A percentile compares a stretch with the other conserved stretches of the same genome.
These are phyloP conservation scores for Aureobasidium melanogenum DNA, from an alignment of 2,329 filamentous ascomycete species.

Conservation along the genomic window DNA sequence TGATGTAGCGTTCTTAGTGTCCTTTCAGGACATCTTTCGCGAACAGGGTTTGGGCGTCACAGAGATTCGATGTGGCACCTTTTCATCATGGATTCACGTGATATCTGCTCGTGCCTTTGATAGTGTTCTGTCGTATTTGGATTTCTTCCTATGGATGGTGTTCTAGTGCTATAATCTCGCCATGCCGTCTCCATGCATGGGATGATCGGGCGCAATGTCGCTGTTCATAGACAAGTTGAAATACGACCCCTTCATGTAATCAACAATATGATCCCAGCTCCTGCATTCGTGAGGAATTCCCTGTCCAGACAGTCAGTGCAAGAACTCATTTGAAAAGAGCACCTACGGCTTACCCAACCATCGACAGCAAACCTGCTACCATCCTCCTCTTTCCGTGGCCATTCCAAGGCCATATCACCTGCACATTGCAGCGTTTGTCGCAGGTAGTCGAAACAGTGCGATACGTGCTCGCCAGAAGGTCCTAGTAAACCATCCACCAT, in stretches of 20 bases:
- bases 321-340: not conserved
- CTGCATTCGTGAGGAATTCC: not conserved
- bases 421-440: slow-evolving; percentile 22
- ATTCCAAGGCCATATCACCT: slow-evolving; percentile 23
- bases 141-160: not conserved
- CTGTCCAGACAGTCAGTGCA: not conserved
- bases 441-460: slow-evolving; percentile 25
- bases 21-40: no score
- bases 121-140: no score
- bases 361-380: slow-evolving; percentile 24
- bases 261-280: slow-evolving; percentile 10
- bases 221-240: slow-evolving; percentile 12
- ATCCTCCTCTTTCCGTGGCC: slow-evolving; percentile 22
- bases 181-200: not conserved
- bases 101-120: no score
- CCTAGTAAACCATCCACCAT: slow-evolving; percentile 15
- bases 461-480: slow-evolving; percentile 18
- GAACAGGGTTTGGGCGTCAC: no score
- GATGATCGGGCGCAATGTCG: slow-evolving; percentile 12
- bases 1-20: no score
- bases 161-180: not conserved
- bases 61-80: no score
- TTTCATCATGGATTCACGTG: no score
- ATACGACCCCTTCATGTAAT: slow-evolving; percentile 12
- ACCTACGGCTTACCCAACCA: slow-evolving; percentile 20